Percentiles rank a stretch among this genome's conserved stretches.
Conservation (phyloP, 345 rosid genomes). For the Hypericum perforatum region DNA sequence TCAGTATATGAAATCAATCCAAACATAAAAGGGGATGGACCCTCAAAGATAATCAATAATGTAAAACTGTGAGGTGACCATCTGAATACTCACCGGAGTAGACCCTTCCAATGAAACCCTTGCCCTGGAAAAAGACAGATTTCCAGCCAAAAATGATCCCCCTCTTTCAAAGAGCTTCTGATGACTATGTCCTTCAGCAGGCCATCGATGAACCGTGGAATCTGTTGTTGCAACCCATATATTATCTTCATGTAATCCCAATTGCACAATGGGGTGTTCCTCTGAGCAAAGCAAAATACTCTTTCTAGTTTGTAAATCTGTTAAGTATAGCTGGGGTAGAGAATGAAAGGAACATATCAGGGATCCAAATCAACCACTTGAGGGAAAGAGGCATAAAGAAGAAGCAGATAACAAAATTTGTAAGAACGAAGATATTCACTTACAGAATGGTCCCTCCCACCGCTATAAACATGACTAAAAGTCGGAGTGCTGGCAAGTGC, state of each 20-base stretch:
- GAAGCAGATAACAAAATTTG: slow-evolving; percentile 4
- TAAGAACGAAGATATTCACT: slow-evolving; percentile 26
- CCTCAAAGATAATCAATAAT: too few species aligned
- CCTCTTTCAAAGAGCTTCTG: slow-evolving; percentile 79
- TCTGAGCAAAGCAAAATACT: slow-evolving; percentile 82
- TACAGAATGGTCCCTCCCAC: slow-evolving; percentile 97
- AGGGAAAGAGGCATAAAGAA: slow-evolving; percentile 1
- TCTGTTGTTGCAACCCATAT: slow-evolving; percentile 95
- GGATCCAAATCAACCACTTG: slow-evolving; percentile 1
- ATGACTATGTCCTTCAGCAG: slow-evolving; percentile 79
- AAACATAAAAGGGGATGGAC: too few species aligned
- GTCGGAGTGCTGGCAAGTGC: slow-evolving; percentile 96
- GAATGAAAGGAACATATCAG: slow-evolving; percentile 12
- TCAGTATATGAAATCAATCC: too few species aligned
- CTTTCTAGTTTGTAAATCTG: slow-evolving; percentile 92
- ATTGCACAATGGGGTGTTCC: slow-evolving; percentile 79
- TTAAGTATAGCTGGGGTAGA: slow-evolving; percentile 72
- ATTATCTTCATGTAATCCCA: slow-evolving; percentile 84
- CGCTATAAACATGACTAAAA: slow-evolving; percentile 94
- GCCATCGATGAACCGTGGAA: slow-evolving; percentile 88
- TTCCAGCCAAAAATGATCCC: slow-evolving; percentile 96
- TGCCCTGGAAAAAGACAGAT: slow-evolving; percentile 90
- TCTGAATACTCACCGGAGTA: slow-evolving; percentile 54
- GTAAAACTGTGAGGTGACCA: background rate
- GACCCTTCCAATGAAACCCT: slow-evolving; percentile 94